Evolutionary conservation across 495 filamentous ascomycete genomes (phyloP).

Genomic region (Penicillium desertorum): DNA sequence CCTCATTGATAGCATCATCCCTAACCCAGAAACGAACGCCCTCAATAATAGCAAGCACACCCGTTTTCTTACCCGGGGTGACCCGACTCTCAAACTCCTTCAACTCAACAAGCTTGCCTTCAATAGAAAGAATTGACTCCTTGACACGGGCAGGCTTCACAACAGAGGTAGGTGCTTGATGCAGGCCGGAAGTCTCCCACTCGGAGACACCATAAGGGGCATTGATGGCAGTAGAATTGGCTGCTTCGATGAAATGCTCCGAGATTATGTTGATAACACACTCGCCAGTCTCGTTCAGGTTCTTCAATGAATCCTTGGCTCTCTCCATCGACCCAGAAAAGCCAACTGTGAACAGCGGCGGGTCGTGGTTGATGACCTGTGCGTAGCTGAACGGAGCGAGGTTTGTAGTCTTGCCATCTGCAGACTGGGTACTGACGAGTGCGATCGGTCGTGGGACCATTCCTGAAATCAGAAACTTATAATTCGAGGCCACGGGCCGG

Average conservation of each 20-base stretch:
- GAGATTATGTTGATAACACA: constrained; percentile 83
- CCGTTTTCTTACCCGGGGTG: constrained; percentile 67
- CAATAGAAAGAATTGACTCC: constrained; percentile 79
- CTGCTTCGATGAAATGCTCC: constrained; percentile 84
- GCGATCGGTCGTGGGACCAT: constrained; percentile 81
- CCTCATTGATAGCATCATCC: constrained; percentile 83
- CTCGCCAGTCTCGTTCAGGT: constrained; percentile 69
- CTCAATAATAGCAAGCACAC: constrained; percentile 76
- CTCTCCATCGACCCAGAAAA: constrained; percentile 53
- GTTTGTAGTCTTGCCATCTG: constrained; percentile 64
- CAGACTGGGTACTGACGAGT: constrained; percentile 58
- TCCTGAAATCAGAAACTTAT: constrained; percentile 87
- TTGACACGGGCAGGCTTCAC: constrained; percentile 73
- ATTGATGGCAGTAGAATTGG: constrained; percentile 76
- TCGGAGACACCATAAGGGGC: constrained; percentile 76
- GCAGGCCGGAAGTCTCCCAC: constrained; percentile 78
- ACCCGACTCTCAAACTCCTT: constrained; percentile 72
- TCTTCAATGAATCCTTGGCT: constrained; percentile 75
- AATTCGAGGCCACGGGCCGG: constrained; percentile 70
- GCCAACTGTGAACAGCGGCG: constrained; percentile 83
- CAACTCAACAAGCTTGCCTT: constrained; percentile 71
- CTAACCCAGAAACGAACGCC: constrained; percentile 85
- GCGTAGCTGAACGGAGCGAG: constrained; percentile 88
- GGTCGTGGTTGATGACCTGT: constrained; percentile 81
- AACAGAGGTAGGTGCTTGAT: constrained; percentile 61